phyloP scores from a whole-genome alignment of 2,329 filamentous ascomycete genomes.

The Claviceps pusilla region DNA sequence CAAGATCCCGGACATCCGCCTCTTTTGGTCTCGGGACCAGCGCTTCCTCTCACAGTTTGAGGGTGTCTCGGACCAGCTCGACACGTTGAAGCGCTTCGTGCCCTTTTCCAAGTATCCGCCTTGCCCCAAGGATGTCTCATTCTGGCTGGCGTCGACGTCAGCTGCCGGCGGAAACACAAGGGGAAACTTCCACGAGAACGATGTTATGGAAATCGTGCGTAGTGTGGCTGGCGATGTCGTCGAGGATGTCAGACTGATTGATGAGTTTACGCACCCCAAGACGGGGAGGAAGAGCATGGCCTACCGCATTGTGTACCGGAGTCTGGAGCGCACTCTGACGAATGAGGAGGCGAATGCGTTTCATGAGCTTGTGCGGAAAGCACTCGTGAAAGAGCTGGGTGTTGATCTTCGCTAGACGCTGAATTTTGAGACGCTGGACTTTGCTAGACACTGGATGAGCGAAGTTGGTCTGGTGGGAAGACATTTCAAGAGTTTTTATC shows the following conservation, averaged over 20 bases:
- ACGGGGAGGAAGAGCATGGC: conserved; percentile 71
- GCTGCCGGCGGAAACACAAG: conserved; percentile 32
- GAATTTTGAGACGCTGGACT: too few species aligned
- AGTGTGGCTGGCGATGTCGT: conserved; percentile 67
- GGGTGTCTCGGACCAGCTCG: conserved; percentile 38
- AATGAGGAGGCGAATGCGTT: conserved; percentile 65
- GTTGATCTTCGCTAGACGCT: conserved; percentile 42
- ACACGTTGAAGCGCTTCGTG: conserved; percentile 47
- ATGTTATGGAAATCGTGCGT: conserved; percentile 90
- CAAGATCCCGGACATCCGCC: conserved; percentile 85
- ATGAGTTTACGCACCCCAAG: conserved; percentile 80
- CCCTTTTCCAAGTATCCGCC: conserved; percentile 86
- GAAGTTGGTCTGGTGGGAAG: too few species aligned
- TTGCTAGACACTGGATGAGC: too few species aligned
- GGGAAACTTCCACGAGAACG: conserved; percentile 71
- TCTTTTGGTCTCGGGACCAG: conserved; percentile 82
- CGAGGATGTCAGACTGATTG: conserved; percentile 73
- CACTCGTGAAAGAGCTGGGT: conserved; percentile 54
- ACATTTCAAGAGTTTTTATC: neutral
- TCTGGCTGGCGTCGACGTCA: conserved; percentile 54
- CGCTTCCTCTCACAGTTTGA: conserved; percentile 80
- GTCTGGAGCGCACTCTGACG: conserved; percentile 77
- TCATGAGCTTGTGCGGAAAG: conserved; percentile 51
- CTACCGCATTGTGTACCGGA: conserved; percentile 88
- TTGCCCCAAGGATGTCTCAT: conserved; percentile 84